Conservation (phyloP, 2,329 filamentous ascomycete genomes). For the Fusarium ramigenum region DNA sequence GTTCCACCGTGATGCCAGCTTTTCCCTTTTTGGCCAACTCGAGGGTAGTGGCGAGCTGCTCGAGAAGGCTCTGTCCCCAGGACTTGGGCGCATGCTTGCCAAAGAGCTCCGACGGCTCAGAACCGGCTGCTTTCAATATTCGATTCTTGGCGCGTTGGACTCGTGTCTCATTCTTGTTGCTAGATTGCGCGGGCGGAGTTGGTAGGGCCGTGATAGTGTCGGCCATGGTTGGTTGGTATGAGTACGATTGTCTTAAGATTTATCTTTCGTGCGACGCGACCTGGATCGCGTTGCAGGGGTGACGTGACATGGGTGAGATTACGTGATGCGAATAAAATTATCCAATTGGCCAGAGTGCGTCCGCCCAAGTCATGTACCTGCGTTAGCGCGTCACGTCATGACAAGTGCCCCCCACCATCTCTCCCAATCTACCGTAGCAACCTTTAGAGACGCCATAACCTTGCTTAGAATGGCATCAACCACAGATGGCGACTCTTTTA, state of each 20-base stretch:
- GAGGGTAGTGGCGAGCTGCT: not conserved
- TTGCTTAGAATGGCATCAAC: not conserved
- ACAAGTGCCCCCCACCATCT: not conserved
- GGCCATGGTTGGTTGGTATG: not conserved
- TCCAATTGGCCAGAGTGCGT: accelerated
- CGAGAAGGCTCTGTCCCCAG: not conserved
- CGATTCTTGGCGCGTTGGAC: not conserved
- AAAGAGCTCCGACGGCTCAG: not conserved
- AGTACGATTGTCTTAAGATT: not conserved
- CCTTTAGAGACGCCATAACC: not conserved
- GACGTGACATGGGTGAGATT: not conserved
- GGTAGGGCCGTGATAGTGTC: not conserved
- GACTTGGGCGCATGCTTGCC: not conserved
- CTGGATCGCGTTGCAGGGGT: not conserved
- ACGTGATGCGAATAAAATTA: accelerated
- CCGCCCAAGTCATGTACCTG: accelerated
- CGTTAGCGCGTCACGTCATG: not conserved
- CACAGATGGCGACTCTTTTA: not conserved
- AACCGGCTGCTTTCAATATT: not conserved
- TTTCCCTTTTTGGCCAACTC: not conserved
- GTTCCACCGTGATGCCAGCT: not conserved
- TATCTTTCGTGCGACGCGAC: no score
- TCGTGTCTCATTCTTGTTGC: not conserved
- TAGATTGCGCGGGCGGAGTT: not conserved
- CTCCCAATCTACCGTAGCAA: not conserved